These are phyloP conservation scores for Cryptosporidium viatorum DNA, from an alignment of 169 alveolate genomes.

Conservation along the genomic window DNA sequence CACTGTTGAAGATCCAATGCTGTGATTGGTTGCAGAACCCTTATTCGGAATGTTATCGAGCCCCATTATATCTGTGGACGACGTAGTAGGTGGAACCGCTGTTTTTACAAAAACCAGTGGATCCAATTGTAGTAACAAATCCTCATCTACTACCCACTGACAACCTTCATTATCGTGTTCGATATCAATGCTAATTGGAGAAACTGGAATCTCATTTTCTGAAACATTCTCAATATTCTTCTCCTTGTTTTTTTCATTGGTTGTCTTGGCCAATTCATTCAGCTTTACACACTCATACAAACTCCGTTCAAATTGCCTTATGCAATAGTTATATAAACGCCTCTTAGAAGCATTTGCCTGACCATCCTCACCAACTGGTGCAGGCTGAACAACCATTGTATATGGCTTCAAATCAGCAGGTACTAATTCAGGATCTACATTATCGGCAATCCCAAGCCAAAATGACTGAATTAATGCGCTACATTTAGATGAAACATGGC, in stretches of 20 bases:
- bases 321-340: conserved; percentile 58
- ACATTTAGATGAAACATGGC: conserved; percentile 60
- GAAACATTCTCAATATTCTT: neutral
- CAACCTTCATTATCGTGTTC: conserved; percentile 46
- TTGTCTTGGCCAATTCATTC: neutral
- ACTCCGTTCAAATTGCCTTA: conserved; percentile 42
- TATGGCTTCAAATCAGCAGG: conserved; percentile 51
- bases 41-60: neutral
- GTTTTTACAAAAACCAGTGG: conserved; percentile 45
- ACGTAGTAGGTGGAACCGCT: neutral
- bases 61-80: neutral
- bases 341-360: conserved; percentile 34
- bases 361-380: conserved; percentile 28
- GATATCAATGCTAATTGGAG: conserved; percentile 61
- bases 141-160: conserved; percentile 73
- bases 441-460: conserved; percentile 69
- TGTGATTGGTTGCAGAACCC: neutral
- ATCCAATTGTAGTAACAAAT: conserved; percentile 35
- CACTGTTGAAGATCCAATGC: neutral
- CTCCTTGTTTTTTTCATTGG: neutral
- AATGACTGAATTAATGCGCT: conserved; percentile 74
- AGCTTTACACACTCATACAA: conserved; percentile 42
- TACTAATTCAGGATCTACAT: conserved; percentile 43
- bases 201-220: conserved; percentile 17
- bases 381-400: conserved; percentile 33